phyloP scores from a whole-genome alignment of 345 rosid genomes.

The Mangifera indica region DNA sequence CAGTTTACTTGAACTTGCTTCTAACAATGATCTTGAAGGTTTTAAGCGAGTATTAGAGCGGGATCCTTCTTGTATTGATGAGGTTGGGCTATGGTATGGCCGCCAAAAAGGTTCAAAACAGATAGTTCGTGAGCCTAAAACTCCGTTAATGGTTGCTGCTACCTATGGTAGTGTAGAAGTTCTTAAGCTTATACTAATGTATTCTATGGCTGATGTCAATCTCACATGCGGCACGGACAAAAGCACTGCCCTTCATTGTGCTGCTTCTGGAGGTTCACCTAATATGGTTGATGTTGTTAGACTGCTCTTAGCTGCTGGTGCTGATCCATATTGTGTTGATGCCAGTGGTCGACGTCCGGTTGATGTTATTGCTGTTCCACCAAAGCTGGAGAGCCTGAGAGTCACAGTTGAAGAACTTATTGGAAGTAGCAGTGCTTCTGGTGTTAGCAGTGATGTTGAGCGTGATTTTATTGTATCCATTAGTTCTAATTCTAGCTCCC shows the following conservation, averaged over 20 bases:
- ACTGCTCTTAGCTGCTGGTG: slow-evolving; percentile 60
- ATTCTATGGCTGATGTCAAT: slow-evolving; percentile 35
- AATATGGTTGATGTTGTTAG: slow-evolving; percentile 44
- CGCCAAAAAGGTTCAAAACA: slow-evolving; percentile 44
- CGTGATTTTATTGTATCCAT: slow-evolving; percentile 26
- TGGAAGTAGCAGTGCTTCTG: slow-evolving; percentile 15
- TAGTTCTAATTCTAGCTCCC: slow-evolving; percentile 31
- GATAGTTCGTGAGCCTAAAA: slow-evolving; percentile 46
- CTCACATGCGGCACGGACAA: slow-evolving; percentile 51
- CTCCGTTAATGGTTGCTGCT: slow-evolving; percentile 77
- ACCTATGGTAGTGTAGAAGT: slow-evolving; percentile 48
- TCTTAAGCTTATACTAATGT: slow-evolving; percentile 34
- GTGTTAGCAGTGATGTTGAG: slow-evolving; percentile 15
- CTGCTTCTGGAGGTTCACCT: slow-evolving; percentile 66
- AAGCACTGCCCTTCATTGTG: slow-evolving; percentile 72
- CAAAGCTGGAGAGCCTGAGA: slow-evolving; percentile 34
- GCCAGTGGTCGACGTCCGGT: slow-evolving; percentile 50
- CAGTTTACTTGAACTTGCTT: slow-evolving; percentile 42
- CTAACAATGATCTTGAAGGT: slow-evolving; percentile 46
- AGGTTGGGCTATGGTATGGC: slow-evolving; percentile 43
- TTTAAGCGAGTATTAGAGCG: slow-evolving; percentile 26
- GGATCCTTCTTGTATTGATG: slow-evolving; percentile 33
- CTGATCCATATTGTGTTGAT: slow-evolving; percentile 50
- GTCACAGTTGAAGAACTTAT: slow-evolving; percentile 43
- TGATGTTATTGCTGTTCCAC: slow-evolving; percentile 58